Conservation (phyloP, 805 yeast genomes). For the Kuraishia floccosa region DNA sequence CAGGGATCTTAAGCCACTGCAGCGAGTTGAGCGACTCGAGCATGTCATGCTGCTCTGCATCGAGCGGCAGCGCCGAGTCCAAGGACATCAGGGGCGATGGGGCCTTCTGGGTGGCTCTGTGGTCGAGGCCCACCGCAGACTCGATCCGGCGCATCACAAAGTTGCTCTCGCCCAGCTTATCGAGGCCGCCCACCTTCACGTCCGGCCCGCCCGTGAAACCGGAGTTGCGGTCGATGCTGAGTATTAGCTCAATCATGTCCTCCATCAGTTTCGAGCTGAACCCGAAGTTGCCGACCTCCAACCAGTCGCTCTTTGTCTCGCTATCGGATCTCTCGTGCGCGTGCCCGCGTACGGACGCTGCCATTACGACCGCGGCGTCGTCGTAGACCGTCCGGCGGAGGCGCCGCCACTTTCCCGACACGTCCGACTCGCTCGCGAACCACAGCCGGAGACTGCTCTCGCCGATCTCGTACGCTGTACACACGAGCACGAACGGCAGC, state of each 20-base stretch:
- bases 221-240: not conserved
- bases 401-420: no score
- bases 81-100: constrained; percentile 5
- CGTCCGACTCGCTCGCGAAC: no score
- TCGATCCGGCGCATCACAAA: not conserved
- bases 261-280: no score
- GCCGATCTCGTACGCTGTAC: constrained; percentile 9
- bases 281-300: no score
- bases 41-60: constrained; percentile 18
- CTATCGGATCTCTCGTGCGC: no score
- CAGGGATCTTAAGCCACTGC: constrained; percentile 71
- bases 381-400: no score
- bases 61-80: constrained; percentile 13
- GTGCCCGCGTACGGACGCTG: no score
- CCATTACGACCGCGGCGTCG: no score
- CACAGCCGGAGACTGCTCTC: no score
- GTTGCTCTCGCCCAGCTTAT: not conserved
- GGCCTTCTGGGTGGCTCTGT: not conserved
- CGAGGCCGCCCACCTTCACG: not conserved
- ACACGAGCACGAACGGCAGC: constrained; percentile 32
- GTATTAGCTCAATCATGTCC: not conserved
- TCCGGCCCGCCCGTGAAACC: not conserved
- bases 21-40: constrained; percentile 45
- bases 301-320: no score
- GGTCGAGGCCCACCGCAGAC: not conserved